Evolutionary conservation across 116 monocot genomes (phyloP).

Genomic region (Phalaenopsis hybrid): DNA sequence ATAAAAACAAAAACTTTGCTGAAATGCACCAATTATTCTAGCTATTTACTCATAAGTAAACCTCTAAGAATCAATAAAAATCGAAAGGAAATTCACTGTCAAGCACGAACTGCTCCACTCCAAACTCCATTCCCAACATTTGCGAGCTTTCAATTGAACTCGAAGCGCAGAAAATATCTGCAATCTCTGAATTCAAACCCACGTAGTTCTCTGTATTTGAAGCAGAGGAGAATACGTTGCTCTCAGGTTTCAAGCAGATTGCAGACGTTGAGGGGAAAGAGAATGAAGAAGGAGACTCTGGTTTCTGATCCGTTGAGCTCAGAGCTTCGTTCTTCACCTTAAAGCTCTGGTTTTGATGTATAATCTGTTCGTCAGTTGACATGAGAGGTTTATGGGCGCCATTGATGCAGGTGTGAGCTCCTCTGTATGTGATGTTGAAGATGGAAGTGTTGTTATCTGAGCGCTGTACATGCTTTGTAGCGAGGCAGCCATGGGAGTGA

Average conservation of each 20-base stretch:
- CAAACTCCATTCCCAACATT: neutral
- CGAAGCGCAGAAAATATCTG: neutral
- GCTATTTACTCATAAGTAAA: no score
- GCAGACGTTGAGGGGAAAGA: neutral
- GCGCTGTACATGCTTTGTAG: constrained; percentile 48
- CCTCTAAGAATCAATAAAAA: neutral
- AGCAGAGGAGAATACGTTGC: neutral
- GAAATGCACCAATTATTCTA: no score
- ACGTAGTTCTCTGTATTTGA: neutral
- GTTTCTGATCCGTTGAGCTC: neutral
- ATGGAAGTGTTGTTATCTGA: constrained; percentile 24
- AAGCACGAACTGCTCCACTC: neutral
- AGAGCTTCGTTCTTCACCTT: neutral
- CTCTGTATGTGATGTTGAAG: constrained; percentile 39
- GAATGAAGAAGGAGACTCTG: neutral
- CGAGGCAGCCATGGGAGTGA: constrained; percentile 32
- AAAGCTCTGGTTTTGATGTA: neutral
- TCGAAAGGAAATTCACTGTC: neutral
- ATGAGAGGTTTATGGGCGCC: no score
- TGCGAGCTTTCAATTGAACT: neutral
- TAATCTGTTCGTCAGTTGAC: no score
- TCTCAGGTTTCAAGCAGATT: neutral
- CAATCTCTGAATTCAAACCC: neutral
- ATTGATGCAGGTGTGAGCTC: constrained; percentile 32
- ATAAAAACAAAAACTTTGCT: no score